These are phyloP conservation scores for Xylariales sp. DNA, from an alignment of 2,329 filamentous ascomycete species.

Conservation along the genomic window DNA sequence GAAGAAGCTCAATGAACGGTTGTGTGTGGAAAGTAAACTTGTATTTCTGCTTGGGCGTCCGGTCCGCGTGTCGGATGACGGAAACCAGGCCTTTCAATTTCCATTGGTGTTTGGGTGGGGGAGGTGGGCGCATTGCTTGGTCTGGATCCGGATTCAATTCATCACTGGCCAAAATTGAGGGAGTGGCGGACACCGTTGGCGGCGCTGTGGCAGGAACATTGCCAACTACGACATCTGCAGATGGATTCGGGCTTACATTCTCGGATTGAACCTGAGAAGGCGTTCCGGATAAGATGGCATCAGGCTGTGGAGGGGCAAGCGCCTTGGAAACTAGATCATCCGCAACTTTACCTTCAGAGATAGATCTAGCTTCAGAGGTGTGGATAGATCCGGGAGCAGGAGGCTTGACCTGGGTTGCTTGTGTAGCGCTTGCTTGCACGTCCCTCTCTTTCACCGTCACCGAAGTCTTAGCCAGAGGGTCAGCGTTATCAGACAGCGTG, in stretches of 20 bases:
- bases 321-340: conserved; percentile 16
- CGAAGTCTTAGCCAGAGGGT: conserved; percentile 23
- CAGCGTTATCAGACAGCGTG: conserved; percentile 33
- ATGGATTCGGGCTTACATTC: conserved; percentile 26
- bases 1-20: conserved; percentile 90
- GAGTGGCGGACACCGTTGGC: conserved; percentile 31
- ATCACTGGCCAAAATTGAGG: conserved; percentile 24
- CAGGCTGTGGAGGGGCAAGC: conserved; percentile 16
- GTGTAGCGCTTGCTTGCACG: conserved; percentile 15
- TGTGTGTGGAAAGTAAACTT: conserved; percentile 98
- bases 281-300: conserved; percentile 16
- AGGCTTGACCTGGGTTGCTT: conserved; percentile 14
- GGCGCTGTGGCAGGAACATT: conserved; percentile 33
- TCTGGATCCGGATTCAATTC: conserved; percentile 23
- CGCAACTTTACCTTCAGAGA: conserved; percentile 10
- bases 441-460: conserved; percentile 35
- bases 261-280: conserved; percentile 30
- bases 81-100: conserved; percentile 97
- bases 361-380: conserved; percentile 11
- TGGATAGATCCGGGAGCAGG: conserved; percentile 7
- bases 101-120: conserved; percentile 86
- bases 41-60: conserved; percentile 98
- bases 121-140: conserved; percentile 55
- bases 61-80: conserved; percentile 92
- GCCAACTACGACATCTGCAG: conserved; percentile 25